Percentiles rank a stretch among this genome's conserved stretches.
Evolutionary conservation across 202 grass and related monocot genomes (phyloP).

Genomic region (Setaria viridis): DNA sequence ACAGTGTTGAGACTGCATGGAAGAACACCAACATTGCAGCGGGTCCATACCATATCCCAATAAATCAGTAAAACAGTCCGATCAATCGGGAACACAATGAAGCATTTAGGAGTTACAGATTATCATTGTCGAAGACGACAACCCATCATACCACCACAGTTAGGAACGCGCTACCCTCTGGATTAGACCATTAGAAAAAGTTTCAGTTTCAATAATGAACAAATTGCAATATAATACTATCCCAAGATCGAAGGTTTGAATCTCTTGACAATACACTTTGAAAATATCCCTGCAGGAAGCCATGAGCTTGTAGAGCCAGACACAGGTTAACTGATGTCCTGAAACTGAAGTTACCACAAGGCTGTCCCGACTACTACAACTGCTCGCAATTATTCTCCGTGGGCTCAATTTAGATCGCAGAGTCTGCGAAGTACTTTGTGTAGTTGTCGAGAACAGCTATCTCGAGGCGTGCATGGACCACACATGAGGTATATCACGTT

Average conservation of each 20-base stretch:
- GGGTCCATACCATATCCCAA: neutral
- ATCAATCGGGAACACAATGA: no score
- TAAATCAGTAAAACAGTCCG: no score
- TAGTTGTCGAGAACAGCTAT: slow-evolving; percentile 73
- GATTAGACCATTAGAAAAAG: neutral
- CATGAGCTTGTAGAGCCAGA: neutral
- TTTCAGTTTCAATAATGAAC: neutral
- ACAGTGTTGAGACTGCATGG: no score
- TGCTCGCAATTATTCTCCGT: neutral
- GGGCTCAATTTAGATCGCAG: slow-evolving; percentile 40
- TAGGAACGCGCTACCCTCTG: neutral
- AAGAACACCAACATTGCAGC: neutral
- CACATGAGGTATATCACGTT: slow-evolving; percentile 98
- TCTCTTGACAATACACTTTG: neutral
- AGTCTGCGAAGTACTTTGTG: slow-evolving; percentile 66
- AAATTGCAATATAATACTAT: neutral
- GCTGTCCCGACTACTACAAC: neutral
- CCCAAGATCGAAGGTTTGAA: neutral
- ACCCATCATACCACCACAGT: neutral
- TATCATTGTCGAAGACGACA: neutral
- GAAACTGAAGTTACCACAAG: neutral
- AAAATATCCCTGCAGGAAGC: neutral
- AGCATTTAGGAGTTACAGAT: neutral
- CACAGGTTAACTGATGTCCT: neutral
- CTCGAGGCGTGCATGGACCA: slow-evolving; percentile 74